Base-by-base conservation (phyloP, 1,284 basidiomycete species). In the Melanopsichium pennsylvanicum region DNA sequence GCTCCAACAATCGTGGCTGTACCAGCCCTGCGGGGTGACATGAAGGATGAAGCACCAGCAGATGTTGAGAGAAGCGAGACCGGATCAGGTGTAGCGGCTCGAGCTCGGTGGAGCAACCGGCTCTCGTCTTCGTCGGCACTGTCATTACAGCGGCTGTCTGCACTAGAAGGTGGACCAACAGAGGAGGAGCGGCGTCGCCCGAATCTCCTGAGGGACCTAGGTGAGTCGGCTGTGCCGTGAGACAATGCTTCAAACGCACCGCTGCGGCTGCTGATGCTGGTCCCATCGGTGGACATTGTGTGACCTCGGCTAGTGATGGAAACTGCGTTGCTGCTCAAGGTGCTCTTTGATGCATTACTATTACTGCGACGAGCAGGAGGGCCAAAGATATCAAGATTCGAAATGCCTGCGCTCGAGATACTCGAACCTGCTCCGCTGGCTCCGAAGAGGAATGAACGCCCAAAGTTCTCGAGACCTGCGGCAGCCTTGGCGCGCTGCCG, bases 181-280 rank as follows among this genome's bases (percentile, higher is more conserved):
- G 63, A 67, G n/a, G 59, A 62, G 4, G 58, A 60, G 35, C 67
- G 33, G 12, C 51, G 51, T 42, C 67, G 29, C 18, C 55, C 50
- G 25, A 63, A 56, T 4, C 60, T 23, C 15, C 67, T 36, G 42
- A 70, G 45, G 0, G 56, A 59, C 19, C 52, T 42, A 12, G 63
- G 51, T 13, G 57, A 70, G 41, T 59, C 56, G 34, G 41, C 25
- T 3, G 49, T 36, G 21, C 36, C 46, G 10, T 47, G 44, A 7
- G 59, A 55, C 15, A 58, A 21, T 0, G 49, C 60, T 2, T 59
- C 69, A 11, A 49, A 26, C 4, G 56, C 47, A 35, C 52, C 67
- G 32, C 29, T 42, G 15, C 72, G 57, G 39, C 74, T 76, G 49
- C 67, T 66, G 49, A 75, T 62, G 47, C 74, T 76, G 27, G 74